Evolutionary conservation across 441 rosid species (phyloP).

Genomic region (Corymbia calophylla): DNA sequence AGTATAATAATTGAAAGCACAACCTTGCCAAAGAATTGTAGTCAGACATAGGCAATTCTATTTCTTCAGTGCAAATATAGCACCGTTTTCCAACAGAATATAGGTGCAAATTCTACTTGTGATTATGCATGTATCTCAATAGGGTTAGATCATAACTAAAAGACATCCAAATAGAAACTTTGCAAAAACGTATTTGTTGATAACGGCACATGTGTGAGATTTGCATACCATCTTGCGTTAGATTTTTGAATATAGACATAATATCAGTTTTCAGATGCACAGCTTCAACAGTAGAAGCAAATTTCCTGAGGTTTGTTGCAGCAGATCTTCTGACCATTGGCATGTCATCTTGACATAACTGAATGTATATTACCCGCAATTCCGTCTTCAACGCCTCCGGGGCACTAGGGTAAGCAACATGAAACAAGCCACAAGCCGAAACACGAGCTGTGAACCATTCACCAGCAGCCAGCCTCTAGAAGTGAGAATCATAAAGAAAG

Average conservation of each 20-base stretch:
- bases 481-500: not conserved
- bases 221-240: constrained; percentile 79
- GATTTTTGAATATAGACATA: constrained; percentile 80
- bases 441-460: constrained; percentile 99
- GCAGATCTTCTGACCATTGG: constrained; percentile 99
- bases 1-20: not conserved
- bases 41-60: not conserved
- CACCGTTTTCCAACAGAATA: not conserved
- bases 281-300: constrained; percentile 89
- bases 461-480: constrained; percentile 80
- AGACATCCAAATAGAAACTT: not conserved
- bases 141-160: not conserved
- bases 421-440: constrained; percentile 87
- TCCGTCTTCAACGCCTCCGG: constrained; percentile 64
- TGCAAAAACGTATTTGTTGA: not conserved
- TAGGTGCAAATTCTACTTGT: not conserved
- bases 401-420: constrained; percentile 82
- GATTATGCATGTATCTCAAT: not conserved
- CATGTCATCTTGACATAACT: constrained; percentile 94
- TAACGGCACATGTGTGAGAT: not conserved
- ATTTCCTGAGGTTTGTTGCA: constrained; percentile 83
- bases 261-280: constrained; percentile 68
- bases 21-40: not conserved
- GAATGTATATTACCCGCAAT: constrained; percentile 59
- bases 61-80: not conserved